Conservation (phyloP, 495 filamentous ascomycete species). For the Cladorrhinum samala region DNA sequence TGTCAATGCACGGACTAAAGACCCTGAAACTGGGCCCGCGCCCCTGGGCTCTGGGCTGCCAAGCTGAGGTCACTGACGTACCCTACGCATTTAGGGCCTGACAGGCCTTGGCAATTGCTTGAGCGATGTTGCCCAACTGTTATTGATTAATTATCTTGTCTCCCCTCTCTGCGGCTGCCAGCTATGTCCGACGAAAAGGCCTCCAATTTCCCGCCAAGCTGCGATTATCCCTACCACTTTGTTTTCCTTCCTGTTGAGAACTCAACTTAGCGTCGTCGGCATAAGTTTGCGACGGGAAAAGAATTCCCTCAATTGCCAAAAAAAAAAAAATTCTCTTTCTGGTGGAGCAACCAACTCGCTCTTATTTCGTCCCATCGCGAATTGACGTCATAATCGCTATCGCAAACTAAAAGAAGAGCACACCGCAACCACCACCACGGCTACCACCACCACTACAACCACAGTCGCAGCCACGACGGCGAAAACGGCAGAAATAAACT, state of each 20-base stretch:
- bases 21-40: background rate
- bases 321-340: no score
- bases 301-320: constrained; percentile 16
- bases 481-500: no score
- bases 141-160: no score
- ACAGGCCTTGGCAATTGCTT: background rate
- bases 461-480: background rate
- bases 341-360: background rate
- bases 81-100: background rate
- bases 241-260: no score
- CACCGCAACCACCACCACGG: background rate
- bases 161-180: no score
- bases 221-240: no score
- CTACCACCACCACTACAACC: background rate
- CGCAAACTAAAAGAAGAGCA: background rate
- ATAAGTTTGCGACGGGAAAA: constrained; percentile 42
- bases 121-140: no score
- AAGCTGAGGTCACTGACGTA: background rate
- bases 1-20: background rate
- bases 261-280: no score
- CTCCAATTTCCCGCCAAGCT: no score
- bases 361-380: no score
- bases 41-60: background rate
- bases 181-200: no score
- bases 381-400: background rate